Evolutionary conservation across 345 rosid species (phyloP), one percentile per base, ranked within the genome.

Genomic region (Salix purpurea): DNA sequence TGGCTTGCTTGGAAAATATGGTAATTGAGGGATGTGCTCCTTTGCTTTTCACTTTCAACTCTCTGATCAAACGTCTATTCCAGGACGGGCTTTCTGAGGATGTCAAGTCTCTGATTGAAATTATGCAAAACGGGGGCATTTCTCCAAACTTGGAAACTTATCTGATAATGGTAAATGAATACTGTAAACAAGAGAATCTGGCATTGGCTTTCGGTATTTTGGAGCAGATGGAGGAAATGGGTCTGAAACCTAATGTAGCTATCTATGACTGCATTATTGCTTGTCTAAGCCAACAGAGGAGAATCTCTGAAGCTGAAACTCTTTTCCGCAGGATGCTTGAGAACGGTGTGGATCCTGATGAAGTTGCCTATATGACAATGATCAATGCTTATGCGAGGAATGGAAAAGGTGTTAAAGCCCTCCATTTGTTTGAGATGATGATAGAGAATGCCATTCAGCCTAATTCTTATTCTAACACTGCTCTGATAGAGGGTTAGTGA

Each of bases 271-370:
- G 84, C 73, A 85, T 92, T 26, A 87, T 89, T 21, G 74, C 86
- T 74, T 77, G 83, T 84, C 82, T 92, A 56, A 82, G 89, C 77
- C 85, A 62, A 44, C 80, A 83, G 40, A 81, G 81, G 72, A 83
- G 77, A 81, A 69, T 89, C 76, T 67, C 34, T 67, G 91, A 87
- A 78, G 97, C 95, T 0, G 89, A 87, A 88, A 81, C 83, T 71
- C 75, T 80, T 72, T 91, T 92, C 79, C 76, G 67, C 65, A 86
- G 83, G 84, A 92, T 92, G 94, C 83, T 84, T 48, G 86, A 85
- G 77, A 78, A 84, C 21, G 91, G 95, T 70, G 81, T 88, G 69
- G 87, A 88, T 79, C 92, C 92, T 50, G 94, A 91, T 83, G 97
- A 86, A 82, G 76, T 80, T 78, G 65, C 86, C 65, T 92, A 87